Conservation (phyloP, 73 alveolate species). For the Paramecium sonneborni region DNA sequence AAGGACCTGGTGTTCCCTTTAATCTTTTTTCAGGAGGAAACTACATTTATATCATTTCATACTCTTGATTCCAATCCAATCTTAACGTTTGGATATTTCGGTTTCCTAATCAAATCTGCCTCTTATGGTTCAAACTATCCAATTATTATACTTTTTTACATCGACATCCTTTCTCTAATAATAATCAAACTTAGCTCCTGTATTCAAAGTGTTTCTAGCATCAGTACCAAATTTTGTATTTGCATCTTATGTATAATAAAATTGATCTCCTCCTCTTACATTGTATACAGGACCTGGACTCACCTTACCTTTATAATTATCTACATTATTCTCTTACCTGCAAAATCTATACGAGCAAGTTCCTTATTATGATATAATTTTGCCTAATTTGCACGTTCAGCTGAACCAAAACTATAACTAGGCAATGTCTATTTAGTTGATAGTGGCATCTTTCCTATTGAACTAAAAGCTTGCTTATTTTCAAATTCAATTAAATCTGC, state of each 20-base stretch:
- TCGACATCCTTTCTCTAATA: constrained; percentile 64
- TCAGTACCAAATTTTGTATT: constrained; percentile 57
- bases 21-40: constrained; percentile 57
- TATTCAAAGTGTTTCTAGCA: constrained; percentile 50
- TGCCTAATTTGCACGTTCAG: constrained; percentile 58
- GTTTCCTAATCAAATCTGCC: constrained; percentile 62
- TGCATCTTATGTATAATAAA: constrained; percentile 58
- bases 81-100: constrained; percentile 59
- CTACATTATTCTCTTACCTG: constrained; percentile 1
- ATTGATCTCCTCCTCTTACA: constrained; percentile 61
- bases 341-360: constrained; percentile 62
- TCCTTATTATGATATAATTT: constrained; percentile 60
- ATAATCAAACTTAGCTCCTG: constrained; percentile 63
- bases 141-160: background rate
- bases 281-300: constrained; percentile 66
- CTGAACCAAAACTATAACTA: constrained; percentile 62
- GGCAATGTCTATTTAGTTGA: constrained; percentile 53
- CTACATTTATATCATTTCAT: background rate
- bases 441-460: constrained; percentile 64
- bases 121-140: constrained; percentile 63
- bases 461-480: constrained; percentile 47
- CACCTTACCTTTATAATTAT: constrained; percentile 38
- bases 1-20: constrained; percentile 85
- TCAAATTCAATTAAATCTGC: constrained; percentile 58
- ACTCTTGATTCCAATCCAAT: constrained; percentile 68